phyloP scores from a whole-genome alignment of 306 rosid genomes.

The Cucurbita maxima region DNA sequence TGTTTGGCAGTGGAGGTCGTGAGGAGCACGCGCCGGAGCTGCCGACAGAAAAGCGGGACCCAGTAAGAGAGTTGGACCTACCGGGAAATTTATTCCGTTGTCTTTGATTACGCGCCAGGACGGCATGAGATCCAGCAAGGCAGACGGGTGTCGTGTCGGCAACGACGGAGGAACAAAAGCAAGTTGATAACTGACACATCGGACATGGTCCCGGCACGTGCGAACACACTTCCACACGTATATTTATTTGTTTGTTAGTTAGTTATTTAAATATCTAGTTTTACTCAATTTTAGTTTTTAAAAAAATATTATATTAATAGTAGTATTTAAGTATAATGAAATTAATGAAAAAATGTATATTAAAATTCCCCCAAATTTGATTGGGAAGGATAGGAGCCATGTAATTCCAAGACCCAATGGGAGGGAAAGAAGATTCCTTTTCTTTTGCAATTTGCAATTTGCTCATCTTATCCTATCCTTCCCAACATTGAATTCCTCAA shows the following conservation, averaged over 20 bases:
- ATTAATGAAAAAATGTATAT: no score
- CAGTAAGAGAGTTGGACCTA: neutral
- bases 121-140: neutral
- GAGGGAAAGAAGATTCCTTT: neutral
- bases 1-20: neutral
- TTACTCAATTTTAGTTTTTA: no score
- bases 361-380: no score
- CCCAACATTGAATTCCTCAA: neutral
- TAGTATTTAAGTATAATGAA: no score
- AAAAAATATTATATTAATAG: no score
- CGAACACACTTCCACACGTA: no score
- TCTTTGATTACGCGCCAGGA: neutral
- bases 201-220: neutral
- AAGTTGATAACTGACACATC: neutral
- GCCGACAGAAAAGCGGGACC: neutral
- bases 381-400: neutral
- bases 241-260: no score
- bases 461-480: neutral
- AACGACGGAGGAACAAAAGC: neutral
- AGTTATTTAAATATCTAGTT: no score
- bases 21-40: neutral
- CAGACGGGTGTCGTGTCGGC: neutral
- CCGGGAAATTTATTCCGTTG: neutral
- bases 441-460: neutral
- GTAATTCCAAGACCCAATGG: neutral